Conservation (phyloP, 2,329 filamentous ascomycete species). For the Aspergillus sp. region DNA sequence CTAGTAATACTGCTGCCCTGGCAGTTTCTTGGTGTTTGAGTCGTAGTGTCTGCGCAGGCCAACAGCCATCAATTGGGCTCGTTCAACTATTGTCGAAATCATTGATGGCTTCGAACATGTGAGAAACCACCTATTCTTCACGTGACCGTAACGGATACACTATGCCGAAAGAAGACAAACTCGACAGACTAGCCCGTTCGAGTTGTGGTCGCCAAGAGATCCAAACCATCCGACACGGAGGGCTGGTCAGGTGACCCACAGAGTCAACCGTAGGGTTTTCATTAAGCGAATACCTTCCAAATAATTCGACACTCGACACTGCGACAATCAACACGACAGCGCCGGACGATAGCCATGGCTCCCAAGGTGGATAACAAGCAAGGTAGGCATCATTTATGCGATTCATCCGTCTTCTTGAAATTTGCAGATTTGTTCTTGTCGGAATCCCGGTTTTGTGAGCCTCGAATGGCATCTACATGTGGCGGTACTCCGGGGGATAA, state of each 20-base stretch:
- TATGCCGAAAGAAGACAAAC: background rate
- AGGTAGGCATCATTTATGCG: conserved; percentile 39
- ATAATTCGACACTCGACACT: conserved; percentile 44
- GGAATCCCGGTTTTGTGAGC: conserved; percentile 25
- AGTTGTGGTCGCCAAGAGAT: conserved; percentile 14
- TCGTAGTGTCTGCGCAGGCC: background rate
- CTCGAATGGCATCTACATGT: conserved; percentile 14
- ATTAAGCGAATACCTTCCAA: conserved; percentile 43
- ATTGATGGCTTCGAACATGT: background rate
- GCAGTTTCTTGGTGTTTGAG: background rate
- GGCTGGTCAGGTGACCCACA: conserved; percentile 43
- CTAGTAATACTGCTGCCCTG: background rate
- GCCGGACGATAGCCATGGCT: conserved; percentile 51
- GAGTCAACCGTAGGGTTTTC: conserved; percentile 40
- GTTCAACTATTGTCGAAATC: background rate
- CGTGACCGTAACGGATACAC: background rate
- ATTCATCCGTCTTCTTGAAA: conserved; percentile 41
- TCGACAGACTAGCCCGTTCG: conserved; percentile 3
- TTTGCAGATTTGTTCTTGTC: conserved; percentile 13
- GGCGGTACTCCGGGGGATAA: background rate
- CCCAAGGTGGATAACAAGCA: conserved; percentile 51
- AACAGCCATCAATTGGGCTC: background rate
- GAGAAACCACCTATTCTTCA: background rate
- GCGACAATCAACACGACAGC: conserved; percentile 48
- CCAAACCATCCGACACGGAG: conserved; percentile 7